Conservation (phyloP, 768 basidiomycete species). For the Podaxis sp. region DNA sequence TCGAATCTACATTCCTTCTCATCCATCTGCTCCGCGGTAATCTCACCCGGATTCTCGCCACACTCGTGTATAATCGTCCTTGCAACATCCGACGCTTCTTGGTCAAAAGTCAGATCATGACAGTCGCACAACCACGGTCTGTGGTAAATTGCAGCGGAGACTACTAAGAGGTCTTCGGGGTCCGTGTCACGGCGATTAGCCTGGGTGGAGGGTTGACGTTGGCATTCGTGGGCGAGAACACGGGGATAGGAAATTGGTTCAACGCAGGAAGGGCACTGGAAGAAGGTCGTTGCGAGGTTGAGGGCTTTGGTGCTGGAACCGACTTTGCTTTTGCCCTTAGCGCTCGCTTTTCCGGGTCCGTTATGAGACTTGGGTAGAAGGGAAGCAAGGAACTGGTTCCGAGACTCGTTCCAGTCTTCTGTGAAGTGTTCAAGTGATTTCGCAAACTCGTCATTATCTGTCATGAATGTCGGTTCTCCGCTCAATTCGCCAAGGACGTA, state of each 20-base stretch:
- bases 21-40: constrained; percentile 25
- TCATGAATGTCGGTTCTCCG: constrained; percentile 4
- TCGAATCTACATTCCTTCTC: constrained; percentile 27
- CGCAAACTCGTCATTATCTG: constrained; percentile 10
- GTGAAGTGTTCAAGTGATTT: constrained; percentile 9
- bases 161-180: constrained; percentile 5
- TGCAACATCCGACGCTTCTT: constrained; percentile 26
- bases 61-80: constrained; percentile 24
- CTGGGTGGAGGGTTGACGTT: constrained; percentile 7
- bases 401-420: constrained; percentile 23
- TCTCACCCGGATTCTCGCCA: constrained; percentile 26
- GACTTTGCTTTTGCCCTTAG: neutral
- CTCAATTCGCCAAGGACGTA: neutral
- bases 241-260: constrained; percentile 32
- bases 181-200: neutral
- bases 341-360: neutral
- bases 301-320: constrained; percentile 13
- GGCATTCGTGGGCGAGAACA: constrained; percentile 29
- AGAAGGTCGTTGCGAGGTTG: constrained; percentile 31
- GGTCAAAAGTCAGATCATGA: constrained; percentile 25
- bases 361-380: constrained; percentile 18
- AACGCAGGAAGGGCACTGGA: constrained; percentile 30
- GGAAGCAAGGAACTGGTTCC: constrained; percentile 19
- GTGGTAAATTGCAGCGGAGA: neutral
- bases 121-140: constrained; percentile 25